A percentile compares a stretch with the other conserved stretches of the same genome.
Conservation (phyloP, 306 rosid species). For the Ammopiptanthus mongolicus region DNA sequence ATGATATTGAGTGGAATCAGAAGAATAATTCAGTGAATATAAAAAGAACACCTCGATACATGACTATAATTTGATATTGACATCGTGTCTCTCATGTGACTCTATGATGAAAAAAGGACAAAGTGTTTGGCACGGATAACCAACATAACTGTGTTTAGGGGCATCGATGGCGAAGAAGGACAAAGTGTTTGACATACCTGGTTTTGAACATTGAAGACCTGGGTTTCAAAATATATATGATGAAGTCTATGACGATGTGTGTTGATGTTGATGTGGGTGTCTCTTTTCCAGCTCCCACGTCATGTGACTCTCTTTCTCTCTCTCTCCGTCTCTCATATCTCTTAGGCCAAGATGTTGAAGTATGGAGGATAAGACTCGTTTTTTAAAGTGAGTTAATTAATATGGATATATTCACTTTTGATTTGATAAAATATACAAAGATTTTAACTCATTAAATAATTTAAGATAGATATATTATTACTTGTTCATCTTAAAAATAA, state of each 20-base stretch:
- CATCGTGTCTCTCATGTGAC: slow-evolving; percentile 25
- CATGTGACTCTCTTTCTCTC: slow-evolving; percentile 39
- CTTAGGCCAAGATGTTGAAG: too few species aligned
- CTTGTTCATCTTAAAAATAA: too few species aligned
- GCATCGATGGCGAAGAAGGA: slow-evolving; percentile 1
- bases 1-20: neutral
- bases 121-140: neutral
- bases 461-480: too few species aligned
- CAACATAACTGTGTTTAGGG: neutral
- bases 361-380: too few species aligned
- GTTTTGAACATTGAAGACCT: neutral
- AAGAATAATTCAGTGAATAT: neutral
- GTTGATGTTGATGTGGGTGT: slow-evolving; percentile 47
- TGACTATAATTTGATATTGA: neutral
- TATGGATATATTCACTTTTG: too few species aligned
- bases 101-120: neutral
- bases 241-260: slow-evolving; percentile 43
- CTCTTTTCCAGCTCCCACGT: slow-evolving; percentile 47
- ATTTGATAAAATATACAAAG: too few species aligned
- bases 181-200: too few species aligned
- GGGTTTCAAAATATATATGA: slow-evolving; percentile 58
- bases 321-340: neutral
- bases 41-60: neutral
- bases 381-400: too few species aligned
- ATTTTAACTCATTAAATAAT: too few species aligned